Conservation (phyloP, 2,329 filamentous ascomycete genomes). For the Beauveria asiatica region DNA sequence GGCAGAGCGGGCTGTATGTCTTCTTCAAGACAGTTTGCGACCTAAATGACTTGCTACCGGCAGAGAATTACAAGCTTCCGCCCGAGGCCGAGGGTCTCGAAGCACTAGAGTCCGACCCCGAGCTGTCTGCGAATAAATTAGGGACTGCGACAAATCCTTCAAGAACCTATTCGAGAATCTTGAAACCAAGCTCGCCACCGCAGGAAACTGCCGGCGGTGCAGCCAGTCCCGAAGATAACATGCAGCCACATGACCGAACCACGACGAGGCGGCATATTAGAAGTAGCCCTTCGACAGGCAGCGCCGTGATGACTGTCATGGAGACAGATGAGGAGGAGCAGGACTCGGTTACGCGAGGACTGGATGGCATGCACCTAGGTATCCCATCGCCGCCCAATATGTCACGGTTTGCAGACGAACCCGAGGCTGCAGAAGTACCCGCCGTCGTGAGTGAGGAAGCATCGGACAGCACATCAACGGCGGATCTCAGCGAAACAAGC, state of each 20-base stretch:
- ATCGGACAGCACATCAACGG: background rate
- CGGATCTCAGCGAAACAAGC: background rate
- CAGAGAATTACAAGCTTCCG: slow-evolving; percentile 93
- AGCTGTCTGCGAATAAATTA: slow-evolving; percentile 27
- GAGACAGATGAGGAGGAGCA: slow-evolving; percentile 72
- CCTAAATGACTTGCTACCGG: slow-evolving; percentile 76
- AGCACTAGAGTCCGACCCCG: slow-evolving; percentile 31
- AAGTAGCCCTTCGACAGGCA: slow-evolving; percentile 71
- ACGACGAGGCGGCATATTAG: slow-evolving; percentile 77
- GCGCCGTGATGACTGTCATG: slow-evolving; percentile 70
- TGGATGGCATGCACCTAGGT: slow-evolving; percentile 40
- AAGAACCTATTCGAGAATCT: slow-evolving; percentile 16
- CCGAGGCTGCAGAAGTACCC: slow-evolving; percentile 31
- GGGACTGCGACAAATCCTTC: slow-evolving; percentile 6
- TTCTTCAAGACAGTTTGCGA: slow-evolving; percentile 98
- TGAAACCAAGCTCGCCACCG: slow-evolving; percentile 26
- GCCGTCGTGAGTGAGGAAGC: slow-evolving; percentile 27
- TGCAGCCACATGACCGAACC: slow-evolving; percentile 47
- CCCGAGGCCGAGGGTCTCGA: slow-evolving; percentile 85
- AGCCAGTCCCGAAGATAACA: slow-evolving; percentile 37
- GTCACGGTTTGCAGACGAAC: slow-evolving; percentile 26
- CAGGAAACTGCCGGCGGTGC: slow-evolving; percentile 16
- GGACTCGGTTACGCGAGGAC: slow-evolving; percentile 35
- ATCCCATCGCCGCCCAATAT: slow-evolving; percentile 18
- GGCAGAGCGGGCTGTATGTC: slow-evolving; percentile 83